Percentiles rank a stretch among this genome's conserved stretches.
These are phyloP conservation scores for Pulveroboletus sp. DNA, from an alignment of 768 basidiomycete genomes.

Conservation along the genomic window DNA sequence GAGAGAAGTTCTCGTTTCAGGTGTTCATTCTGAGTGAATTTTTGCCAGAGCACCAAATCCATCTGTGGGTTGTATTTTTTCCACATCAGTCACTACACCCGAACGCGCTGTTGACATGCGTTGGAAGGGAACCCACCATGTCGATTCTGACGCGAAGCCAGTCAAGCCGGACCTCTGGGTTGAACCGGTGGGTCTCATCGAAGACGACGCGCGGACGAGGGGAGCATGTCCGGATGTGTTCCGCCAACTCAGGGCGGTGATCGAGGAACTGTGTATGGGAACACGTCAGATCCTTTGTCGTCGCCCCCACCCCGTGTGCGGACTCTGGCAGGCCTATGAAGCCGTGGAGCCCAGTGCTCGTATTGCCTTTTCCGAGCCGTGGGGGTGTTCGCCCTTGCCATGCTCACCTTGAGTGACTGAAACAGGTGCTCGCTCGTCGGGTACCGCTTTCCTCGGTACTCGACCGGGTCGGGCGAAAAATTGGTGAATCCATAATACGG, in stretches of 20 bases:
- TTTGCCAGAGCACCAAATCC: slow-evolving; percentile 38
- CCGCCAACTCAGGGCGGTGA: slow-evolving; percentile 33
- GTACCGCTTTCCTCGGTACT: slow-evolving; percentile 37
- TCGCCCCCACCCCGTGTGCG: slow-evolving; percentile 6
- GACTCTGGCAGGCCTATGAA: neutral
- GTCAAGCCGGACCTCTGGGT: slow-evolving; percentile 34
- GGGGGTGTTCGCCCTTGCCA: neutral
- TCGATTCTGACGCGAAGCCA: slow-evolving; percentile 33
- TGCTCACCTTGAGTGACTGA: slow-evolving; percentile 41
- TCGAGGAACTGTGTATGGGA: slow-evolving; percentile 29
- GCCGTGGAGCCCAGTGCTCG: too few relatives aligned
- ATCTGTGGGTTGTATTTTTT: slow-evolving; percentile 28
- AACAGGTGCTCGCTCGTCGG: slow-evolving; percentile 48
- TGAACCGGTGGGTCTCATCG: slow-evolving; percentile 35
- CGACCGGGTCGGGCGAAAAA: slow-evolving; percentile 41
- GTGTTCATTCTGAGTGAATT: slow-evolving; percentile 39
- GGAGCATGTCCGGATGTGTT: slow-evolving; percentile 35
- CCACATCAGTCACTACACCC: slow-evolving; percentile 5
- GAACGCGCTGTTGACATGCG: slow-evolving; percentile 11
- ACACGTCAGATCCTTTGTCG: slow-evolving; percentile 12
- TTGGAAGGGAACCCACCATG: slow-evolving; percentile 26
- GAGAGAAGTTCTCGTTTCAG: slow-evolving; percentile 34
- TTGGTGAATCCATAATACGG: slow-evolving; percentile 41
- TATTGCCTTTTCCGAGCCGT: too few relatives aligned
- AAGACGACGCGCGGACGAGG: slow-evolving; percentile 31